Evolutionary conservation across 2,329 filamentous ascomycete genomes (phyloP).

Genomic region (Aureobasidium sp.): DNA sequence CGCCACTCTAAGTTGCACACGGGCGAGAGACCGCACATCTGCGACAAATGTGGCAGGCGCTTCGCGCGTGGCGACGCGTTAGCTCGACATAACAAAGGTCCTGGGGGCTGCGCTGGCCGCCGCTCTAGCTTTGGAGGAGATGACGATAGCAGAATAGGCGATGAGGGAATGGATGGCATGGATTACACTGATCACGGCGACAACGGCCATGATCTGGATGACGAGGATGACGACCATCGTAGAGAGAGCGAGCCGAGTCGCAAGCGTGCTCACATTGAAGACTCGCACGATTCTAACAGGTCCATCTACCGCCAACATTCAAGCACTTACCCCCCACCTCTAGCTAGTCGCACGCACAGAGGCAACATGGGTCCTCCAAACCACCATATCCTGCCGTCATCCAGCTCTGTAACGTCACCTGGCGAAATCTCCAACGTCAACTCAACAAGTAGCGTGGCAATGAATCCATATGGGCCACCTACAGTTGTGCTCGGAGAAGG

Average conservation of each 20-base stretch:
- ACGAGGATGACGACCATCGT: slow-evolving; percentile 43
- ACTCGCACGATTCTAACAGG: slow-evolving; percentile 46
- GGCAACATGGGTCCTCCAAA: slow-evolving; percentile 32
- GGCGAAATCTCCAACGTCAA: slow-evolving; percentile 31
- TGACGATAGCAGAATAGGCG: slow-evolving; percentile 53
- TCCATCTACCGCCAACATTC: slow-evolving; percentile 58
- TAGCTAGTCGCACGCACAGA: slow-evolving; percentile 36
- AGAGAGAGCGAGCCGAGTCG: slow-evolving; percentile 67
- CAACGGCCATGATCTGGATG: slow-evolving; percentile 53
- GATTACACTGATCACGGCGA: slow-evolving; percentile 53
- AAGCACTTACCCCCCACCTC: slow-evolving; percentile 73
- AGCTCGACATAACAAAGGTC: slow-evolving; percentile 89
- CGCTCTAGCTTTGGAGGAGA: slow-evolving; percentile 78
- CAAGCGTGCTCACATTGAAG: slow-evolving; percentile 62
- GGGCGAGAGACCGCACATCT: slow-evolving; percentile 90
- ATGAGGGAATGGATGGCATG: slow-evolving; percentile 58
- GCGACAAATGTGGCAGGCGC: slow-evolving; percentile 86
- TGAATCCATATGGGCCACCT: slow-evolving; percentile 21
- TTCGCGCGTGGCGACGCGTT: slow-evolving; percentile 94
- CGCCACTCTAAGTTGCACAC: slow-evolving; percentile 95
- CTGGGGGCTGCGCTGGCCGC: slow-evolving; percentile 88
- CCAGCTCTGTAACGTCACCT: slow-evolving; percentile 28
- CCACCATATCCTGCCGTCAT: slow-evolving; percentile 26
- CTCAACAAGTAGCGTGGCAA: slow-evolving; percentile 30
- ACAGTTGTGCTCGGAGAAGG: slow-evolving; percentile 60